A percentile compares a stretch with the other conserved stretches of the same genome.
Conservation (phyloP, 2,329 filamentous ascomycete species). For the Apiospora rasikravindrae region DNA sequence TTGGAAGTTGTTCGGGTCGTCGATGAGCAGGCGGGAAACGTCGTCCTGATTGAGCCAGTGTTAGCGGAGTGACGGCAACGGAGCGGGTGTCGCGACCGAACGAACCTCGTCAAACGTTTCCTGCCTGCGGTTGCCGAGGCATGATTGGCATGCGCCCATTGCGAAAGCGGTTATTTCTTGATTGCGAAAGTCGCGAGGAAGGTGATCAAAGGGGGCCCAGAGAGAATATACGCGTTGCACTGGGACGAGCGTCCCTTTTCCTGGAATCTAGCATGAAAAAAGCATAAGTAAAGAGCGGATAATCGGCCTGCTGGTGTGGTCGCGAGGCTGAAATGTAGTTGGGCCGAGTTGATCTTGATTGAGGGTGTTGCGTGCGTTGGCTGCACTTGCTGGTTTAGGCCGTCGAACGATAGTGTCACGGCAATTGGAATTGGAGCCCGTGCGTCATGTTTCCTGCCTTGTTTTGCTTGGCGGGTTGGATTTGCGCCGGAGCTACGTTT, state of each 20-base stretch:
- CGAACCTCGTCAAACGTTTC: slow-evolving; percentile 60
- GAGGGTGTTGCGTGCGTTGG: neutral
- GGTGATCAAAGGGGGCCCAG: neutral
- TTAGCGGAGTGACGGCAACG: slow-evolving; percentile 25
- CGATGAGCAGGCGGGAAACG: slow-evolving; percentile 63
- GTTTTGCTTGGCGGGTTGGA: neutral
- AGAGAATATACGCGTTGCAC: neutral
- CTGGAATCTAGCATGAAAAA: neutral
- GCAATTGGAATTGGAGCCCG: neutral
- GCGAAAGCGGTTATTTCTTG: slow-evolving; percentile 11
- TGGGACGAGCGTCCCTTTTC: neutral
- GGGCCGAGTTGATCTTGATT: neutral
- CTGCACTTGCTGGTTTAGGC: neutral
- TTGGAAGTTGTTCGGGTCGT: slow-evolving; percentile 62
- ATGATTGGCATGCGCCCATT: slow-evolving; percentile 68
- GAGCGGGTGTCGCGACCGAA: neutral
- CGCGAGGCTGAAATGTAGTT: slow-evolving; percentile 6
- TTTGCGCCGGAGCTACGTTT: slow-evolving; percentile 15
- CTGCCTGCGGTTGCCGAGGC: slow-evolving; percentile 57
- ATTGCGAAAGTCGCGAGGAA: neutral
- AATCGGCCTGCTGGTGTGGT: neutral
- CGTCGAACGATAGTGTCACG: neutral
- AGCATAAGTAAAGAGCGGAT: slow-evolving; percentile 9
- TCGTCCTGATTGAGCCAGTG: slow-evolving; percentile 50
- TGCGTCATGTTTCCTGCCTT: neutral